A percentile compares a stretch with the other conserved stretches of the same genome.
phyloP scores from a whole-genome alignment of 495 filamentous ascomycete species.

The Penicillium goetzii region DNA sequence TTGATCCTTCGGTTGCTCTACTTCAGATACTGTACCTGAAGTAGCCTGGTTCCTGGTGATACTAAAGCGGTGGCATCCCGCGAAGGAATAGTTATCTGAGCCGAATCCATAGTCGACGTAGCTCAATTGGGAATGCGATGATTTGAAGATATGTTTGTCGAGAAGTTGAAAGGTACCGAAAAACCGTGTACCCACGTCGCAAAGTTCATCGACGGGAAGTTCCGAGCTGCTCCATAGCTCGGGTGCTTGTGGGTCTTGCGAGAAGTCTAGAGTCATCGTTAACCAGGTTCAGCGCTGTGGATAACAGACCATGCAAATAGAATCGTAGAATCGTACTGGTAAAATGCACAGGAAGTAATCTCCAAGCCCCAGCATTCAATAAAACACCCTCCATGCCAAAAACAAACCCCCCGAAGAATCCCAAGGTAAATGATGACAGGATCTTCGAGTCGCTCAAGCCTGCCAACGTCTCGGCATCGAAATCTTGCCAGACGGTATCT shows the following conservation, averaged over 20 bases:
- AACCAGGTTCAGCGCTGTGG: not conserved
- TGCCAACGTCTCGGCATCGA: constrained; percentile 17
- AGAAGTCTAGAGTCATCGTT: constrained; percentile 9
- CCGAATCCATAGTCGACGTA: constrained; percentile 31
- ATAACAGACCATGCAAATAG: not conserved
- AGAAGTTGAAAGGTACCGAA: constrained; percentile 26
- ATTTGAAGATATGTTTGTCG: constrained; percentile 21
- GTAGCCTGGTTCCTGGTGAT: constrained; percentile 11
- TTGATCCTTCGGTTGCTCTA: not conserved
- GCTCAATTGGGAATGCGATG: constrained; percentile 7
- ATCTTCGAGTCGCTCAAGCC: constrained; percentile 24
- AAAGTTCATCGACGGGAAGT: constrained; percentile 13
- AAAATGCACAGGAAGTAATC: constrained; percentile 19
- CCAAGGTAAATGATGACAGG: constrained; percentile 19
- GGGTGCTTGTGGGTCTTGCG: constrained; percentile 5
- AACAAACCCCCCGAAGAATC: constrained; percentile 27
- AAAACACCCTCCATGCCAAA: constrained; percentile 24
- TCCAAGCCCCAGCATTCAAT: constrained; percentile 17
- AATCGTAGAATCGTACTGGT: constrained; percentile 13
- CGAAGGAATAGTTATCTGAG: constrained; percentile 24
- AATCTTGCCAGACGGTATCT: constrained; percentile 21
- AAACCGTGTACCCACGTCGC: constrained; percentile 19
- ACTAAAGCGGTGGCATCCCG: constrained; percentile 29
- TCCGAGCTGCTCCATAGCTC: constrained; percentile 20
- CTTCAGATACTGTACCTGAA: not conserved